A percentile compares a stretch with the other conserved stretches of the same genome.
These are phyloP conservation scores for Termitomyces sp. DNA, from an alignment of 768 basidiomycete species.

Conservation along the genomic window DNA sequence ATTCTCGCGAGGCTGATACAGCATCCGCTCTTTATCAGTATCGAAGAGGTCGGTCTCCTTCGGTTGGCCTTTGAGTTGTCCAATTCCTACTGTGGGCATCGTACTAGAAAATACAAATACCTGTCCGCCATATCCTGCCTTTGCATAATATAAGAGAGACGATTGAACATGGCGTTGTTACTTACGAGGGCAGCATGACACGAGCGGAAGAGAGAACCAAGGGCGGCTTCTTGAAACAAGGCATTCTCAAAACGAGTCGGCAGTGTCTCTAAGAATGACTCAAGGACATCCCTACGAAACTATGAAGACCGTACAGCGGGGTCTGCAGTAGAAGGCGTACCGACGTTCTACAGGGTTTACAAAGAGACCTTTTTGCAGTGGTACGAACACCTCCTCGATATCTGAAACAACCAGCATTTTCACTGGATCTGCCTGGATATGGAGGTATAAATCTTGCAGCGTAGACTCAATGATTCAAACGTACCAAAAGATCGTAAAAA, in stretches of 20 bases:
- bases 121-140: slow-evolving; percentile 74
- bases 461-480: slow-evolving; percentile 21
- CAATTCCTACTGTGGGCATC: slow-evolving; percentile 66
- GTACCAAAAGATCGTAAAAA: slow-evolving; percentile 85
- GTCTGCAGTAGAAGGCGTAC: slow-evolving; percentile 33
- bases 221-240: slow-evolving; percentile 48
- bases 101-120: slow-evolving; percentile 65
- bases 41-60: slow-evolving; percentile 68
- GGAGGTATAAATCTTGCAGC: slow-evolving; percentile 15
- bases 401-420: slow-evolving; percentile 82
- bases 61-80: slow-evolving; percentile 51
- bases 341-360: slow-evolving; percentile 67
- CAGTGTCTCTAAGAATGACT: slow-evolving; percentile 58
- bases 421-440: slow-evolving; percentile 41
- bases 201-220: slow-evolving; percentile 74
- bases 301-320: neutral
- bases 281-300: slow-evolving; percentile 47
- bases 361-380: slow-evolving; percentile 66
- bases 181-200: slow-evolving; percentile 68
- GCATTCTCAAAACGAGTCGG: slow-evolving; percentile 54
- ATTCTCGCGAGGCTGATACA: slow-evolving; percentile 76
- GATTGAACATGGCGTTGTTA: neutral
- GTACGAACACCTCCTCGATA: slow-evolving; percentile 88
- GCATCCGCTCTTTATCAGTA: slow-evolving; percentile 77
- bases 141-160: slow-evolving; percentile 1